Percentiles rank a stretch among this genome's conserved stretches.
phyloP scores from a whole-genome alignment of 2,329 filamentous ascomycete species.

The Dothideomycetes sp. region DNA sequence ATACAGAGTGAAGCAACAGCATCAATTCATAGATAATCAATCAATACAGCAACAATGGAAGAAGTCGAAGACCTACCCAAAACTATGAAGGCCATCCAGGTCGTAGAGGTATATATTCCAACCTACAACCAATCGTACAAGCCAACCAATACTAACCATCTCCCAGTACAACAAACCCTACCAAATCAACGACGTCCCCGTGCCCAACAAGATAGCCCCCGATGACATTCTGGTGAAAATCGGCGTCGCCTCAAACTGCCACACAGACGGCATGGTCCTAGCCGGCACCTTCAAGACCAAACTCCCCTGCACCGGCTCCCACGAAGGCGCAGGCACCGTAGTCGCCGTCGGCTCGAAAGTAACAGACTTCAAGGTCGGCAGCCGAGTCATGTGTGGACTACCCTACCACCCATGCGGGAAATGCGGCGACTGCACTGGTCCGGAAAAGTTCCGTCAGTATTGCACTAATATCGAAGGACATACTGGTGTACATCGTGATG shows the following conservation, averaged over 20 bases:
- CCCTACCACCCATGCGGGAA: slow-evolving; percentile 38
- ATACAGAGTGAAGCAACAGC: no score
- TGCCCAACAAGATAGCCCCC: slow-evolving; percentile 34
- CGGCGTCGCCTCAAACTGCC: slow-evolving; percentile 50
- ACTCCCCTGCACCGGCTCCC: slow-evolving; percentile 44
- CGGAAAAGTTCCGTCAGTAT: slow-evolving; percentile 42
- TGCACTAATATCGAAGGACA: slow-evolving; percentile 35
- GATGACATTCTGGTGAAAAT: slow-evolving; percentile 50
- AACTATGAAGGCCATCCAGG: slow-evolving; percentile 37
- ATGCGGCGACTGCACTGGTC: slow-evolving; percentile 42
- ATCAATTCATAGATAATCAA: no score
- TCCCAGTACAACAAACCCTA: slow-evolving; percentile 43
- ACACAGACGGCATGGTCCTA: slow-evolving; percentile 49
- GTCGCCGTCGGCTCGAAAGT: slow-evolving; percentile 34
- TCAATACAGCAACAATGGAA: slow-evolving; percentile 3
- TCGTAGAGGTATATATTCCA: slow-evolving; percentile 29
- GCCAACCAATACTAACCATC: background rate
- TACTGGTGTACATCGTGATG: slow-evolving; percentile 40
- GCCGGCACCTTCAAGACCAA: slow-evolving; percentile 36
- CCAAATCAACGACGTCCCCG: slow-evolving; percentile 37
- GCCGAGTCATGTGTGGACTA: slow-evolving; percentile 46
- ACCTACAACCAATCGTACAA: background rate
- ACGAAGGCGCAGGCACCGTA: slow-evolving; percentile 48
- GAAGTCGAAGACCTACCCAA: slow-evolving; percentile 24
- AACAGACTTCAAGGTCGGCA: slow-evolving; percentile 34